Base-by-base conservation (phyloP, 1,284 basidiomycete genomes). In the Tranzscheliella williamsii region DNA sequence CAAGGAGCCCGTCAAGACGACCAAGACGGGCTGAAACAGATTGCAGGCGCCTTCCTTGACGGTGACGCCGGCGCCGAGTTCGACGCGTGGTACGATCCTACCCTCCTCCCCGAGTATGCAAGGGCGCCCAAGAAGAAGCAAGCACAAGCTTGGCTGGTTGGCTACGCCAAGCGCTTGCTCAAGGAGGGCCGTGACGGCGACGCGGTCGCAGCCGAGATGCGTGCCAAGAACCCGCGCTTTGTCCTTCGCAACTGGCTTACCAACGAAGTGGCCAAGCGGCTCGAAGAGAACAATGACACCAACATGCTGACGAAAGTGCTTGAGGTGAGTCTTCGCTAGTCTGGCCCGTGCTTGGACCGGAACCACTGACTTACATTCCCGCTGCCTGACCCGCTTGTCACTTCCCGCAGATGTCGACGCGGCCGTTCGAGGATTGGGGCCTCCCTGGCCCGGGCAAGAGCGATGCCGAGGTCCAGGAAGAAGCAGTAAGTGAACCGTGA, bases 401-500 rank as follows among this genome's bases (percentile, higher is more conserved):
- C 29, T 31, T 12, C 17, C 12, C 9, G 26, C 16, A 53, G 38
- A 70, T 72, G 65, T 66, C 71, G 23, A 39, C 57, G 11, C 24
- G 47, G 4, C 74, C 74, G 1, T 76, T 71, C 27, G 47, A 71
- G 11, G 63, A 57, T 21, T 72, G 61, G 63, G 63, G 64, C 4
- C 11, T 58, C 29, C 41, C 51, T 1, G 24, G 22, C 8, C 47
- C 63, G 17, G 68, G 57, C 5, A 61, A 78, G 77, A 21, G 79
- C 79, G 51, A 77, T n/a, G 55, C 64, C 26, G 82, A 79, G 79
- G 67, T 85, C 84, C 76, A 83, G 83, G 22, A 82, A 80, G 56
- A 84, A 84, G 83, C 84, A 84, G 83, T 84, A 54, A 60, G 81
- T 74, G 7, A 2, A 5, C n/a, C 27, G 12, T 9, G 23, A n/a